Evolutionary conservation across 306 rosid genomes (phyloP).

Genomic region (Lotus japonicus): DNA sequence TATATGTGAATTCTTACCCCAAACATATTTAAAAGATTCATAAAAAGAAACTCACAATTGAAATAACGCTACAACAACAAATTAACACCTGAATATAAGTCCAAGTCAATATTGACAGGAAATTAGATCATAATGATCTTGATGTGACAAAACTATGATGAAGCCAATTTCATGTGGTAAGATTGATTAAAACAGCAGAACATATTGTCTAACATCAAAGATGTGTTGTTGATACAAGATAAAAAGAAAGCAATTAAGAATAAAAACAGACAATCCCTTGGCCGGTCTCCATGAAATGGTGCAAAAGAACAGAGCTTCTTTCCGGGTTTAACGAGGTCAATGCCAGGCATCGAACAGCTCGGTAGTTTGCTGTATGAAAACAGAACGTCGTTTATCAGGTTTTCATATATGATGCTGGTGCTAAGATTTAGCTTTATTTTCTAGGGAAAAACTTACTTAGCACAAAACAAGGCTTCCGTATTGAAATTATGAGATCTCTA

Average conservation of each 20-base stretch:
- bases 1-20: no score
- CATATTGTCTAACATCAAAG: background rate
- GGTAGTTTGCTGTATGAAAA: constrained; percentile 66
- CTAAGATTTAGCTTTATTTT: background rate
- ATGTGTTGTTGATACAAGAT: no score
- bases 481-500: background rate
- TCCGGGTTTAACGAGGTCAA: constrained; percentile 72
- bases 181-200: background rate
- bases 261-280: constrained; percentile 45
- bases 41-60: no score
- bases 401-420: background rate
- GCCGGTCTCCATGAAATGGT: constrained; percentile 58
- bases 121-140: background rate
- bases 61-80: no score
- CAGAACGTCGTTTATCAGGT: background rate
- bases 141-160: background rate
- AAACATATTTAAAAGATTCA: no score
- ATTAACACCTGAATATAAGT: no score
- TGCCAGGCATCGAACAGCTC: constrained; percentile 79
- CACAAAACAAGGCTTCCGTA: background rate
- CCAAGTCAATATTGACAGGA: no score
- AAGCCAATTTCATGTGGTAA: background rate
- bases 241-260: background rate
- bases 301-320: constrained; percentile 75
- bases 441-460: background rate